Percentiles rank a stretch among this genome's conserved stretches.
phyloP scores from a whole-genome alignment of 768 basidiomycete genomes.

The Hortiboletus campestris region DNA sequence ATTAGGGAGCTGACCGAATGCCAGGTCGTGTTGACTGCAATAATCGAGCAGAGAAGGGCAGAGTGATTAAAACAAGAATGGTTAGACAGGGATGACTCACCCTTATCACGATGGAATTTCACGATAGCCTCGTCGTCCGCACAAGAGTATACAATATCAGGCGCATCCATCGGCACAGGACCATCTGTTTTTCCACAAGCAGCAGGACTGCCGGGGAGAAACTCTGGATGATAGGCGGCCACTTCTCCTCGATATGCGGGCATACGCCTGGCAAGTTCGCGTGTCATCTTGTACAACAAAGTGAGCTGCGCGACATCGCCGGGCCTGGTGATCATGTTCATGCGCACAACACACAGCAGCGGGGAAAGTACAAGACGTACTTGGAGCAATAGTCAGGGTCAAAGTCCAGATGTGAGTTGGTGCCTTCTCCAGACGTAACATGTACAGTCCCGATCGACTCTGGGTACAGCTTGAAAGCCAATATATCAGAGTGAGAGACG shows the following conservation, averaged over 20 bases:
- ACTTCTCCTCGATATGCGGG: no score
- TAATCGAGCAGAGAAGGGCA: background rate
- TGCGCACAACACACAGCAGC: background rate
- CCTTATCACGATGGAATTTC: constrained; percentile 20
- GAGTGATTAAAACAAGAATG: background rate
- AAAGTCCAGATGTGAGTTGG: constrained; percentile 43
- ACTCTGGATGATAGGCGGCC: no score
- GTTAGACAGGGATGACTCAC: background rate
- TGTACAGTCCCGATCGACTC: constrained; percentile 47
- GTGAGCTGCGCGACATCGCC: constrained; percentile 45
- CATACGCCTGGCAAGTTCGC: no score
- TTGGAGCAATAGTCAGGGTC: constrained; percentile 43
- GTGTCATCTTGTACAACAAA: constrained; percentile 18
- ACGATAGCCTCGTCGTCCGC: constrained; percentile 36
- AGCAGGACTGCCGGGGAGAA: no score
- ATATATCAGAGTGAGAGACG: background rate
- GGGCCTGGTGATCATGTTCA: background rate
- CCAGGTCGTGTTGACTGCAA: constrained; percentile 7
- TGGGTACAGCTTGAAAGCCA: constrained; percentile 39
- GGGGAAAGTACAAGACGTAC: constrained; percentile 28
- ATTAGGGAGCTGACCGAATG: constrained; percentile 14
- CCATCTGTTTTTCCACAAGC: background rate
- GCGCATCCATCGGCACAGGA: constrained; percentile 26
- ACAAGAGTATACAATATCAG: constrained; percentile 34
- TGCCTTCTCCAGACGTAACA: constrained; percentile 41